Evolutionary conservation across 208 protist genomes (phyloP), one percentile per base, ranked within the genome.

Genomic region (Acanthamoeba healyi): DNA sequence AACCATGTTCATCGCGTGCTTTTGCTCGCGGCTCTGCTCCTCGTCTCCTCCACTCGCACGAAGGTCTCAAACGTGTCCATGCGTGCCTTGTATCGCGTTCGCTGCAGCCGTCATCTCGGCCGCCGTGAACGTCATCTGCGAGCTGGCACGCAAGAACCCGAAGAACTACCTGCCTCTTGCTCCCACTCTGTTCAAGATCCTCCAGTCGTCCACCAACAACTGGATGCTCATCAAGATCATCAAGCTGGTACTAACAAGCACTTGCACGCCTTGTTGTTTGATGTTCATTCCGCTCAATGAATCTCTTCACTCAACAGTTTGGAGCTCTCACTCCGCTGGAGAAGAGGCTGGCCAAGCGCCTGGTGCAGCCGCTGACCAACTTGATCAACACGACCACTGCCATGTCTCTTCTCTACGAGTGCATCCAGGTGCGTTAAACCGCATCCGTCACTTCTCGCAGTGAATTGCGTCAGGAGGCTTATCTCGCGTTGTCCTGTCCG

Each of bases 201-300:
- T 99, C 19, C 98, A 82, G 22, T 70, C 29, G 29, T 91, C 87
- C 7, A 94, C 51, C 22, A 99, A 99, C 97, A 99, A 99, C 97
- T 99, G 99, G 99, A 99, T 99, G 88, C 95, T 99, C 19, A 99
- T 99, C 94, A 99, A 99, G 91, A 98, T 99, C 94, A 97, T 99
- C 14, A 99, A 99, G 96, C 97, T 99, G 46, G 58, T 97, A 70
- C n/a, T n/a, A n/a, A n/a, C n/a, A n/a, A n/a, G n/a, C n/a, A n/a
- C n/a, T n/a, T n/a, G n/a, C n/a, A n/a, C n/a, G n/a, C n/a, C n/a
- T n/a, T n/a, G n/a, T n/a, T n/a, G n/a, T n/a, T n/a, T n/a, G n/a
- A n/a, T n/a, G n/a, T n/a, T n/a, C n/a, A n/a, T n/a, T n/a, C n/a
- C n/a, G n/a, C n/a, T n/a, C n/a, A n/a, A n/a, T n/a, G n/a, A n/a